Evolutionary conservation across 2,329 filamentous ascomycete species (phyloP), one percentile per base, ranked within the genome.

Genomic region (Penicillium concentricum): DNA sequence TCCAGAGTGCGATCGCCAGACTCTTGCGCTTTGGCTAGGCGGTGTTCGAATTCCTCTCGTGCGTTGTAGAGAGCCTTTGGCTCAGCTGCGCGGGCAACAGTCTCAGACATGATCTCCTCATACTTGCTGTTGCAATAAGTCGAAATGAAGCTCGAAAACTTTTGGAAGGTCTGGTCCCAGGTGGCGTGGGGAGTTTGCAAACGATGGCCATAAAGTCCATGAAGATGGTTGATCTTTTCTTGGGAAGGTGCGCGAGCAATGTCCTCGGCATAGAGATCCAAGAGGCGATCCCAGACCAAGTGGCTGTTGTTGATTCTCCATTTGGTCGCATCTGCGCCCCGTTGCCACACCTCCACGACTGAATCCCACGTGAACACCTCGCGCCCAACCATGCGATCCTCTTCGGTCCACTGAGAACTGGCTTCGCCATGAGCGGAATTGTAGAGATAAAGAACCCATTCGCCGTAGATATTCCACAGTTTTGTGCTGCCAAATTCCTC

Each of bases 241-340:
- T 78, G 73, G 2, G 78, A 74, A 0, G 81, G 78, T 3, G 74
- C 69, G 28, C 74, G 76, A 28, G 79, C 74, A 26, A 84, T 72
- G 51, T 86, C 82, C 55, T 82, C 78, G 56, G 82, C 73, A 41
- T 82, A 67, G 6, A 86, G 74, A 41, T 84, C 78, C 34, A 85
- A 75, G 61, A 84, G 85, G 34, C 81, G 81, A 68, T 87, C 81
- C 85, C 85, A 88, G 5, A 87, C 77, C 3, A 82, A 61, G 64
- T 86, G 80, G 65, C 84, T 86, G 63, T 85, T 81, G 62, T 84
- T 82, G 50, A 87, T 79, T 42, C 84, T 81, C 78, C 82, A 85
- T 54, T 81, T 80, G 16, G 85, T 87, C 15, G 79, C 80, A 35
- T 82, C 78, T 6, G 81, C 78, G 22, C 79, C 85, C 62, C 81